phyloP scores from a whole-genome alignment of 805 yeast species.

The Ascoidea asiatica region DNA sequence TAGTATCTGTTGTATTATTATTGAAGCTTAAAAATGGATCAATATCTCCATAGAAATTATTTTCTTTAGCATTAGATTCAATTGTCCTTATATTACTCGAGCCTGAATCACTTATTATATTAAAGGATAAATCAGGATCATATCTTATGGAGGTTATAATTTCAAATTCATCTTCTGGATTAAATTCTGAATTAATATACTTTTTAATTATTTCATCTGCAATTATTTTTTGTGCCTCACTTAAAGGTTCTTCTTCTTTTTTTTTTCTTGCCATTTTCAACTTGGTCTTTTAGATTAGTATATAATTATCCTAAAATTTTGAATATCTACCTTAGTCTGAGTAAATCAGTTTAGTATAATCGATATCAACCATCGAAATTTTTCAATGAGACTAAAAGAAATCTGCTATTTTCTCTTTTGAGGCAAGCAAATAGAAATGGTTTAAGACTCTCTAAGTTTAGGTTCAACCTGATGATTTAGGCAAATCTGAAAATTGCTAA shows the following conservation, averaged over 20 bases:
- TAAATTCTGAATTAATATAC: slow-evolving; percentile 1
- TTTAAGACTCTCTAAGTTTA: too few relatives aligned
- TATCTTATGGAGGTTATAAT: slow-evolving; percentile 63
- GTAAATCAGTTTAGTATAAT: too few relatives aligned
- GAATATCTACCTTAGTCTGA: too few relatives aligned
- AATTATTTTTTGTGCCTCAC: neutral
- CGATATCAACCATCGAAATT: too few relatives aligned
- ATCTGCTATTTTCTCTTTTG: too few relatives aligned
- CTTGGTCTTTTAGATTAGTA: neutral
- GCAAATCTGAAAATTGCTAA: too few relatives aligned
- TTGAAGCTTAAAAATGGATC: slow-evolving; percentile 16
- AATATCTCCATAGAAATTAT: slow-evolving; percentile 5
- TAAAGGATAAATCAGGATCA: slow-evolving; percentile 40
- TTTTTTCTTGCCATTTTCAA: neutral
- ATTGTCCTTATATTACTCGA: slow-evolving; percentile 10
- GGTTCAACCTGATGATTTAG: too few relatives aligned
- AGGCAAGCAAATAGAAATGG: too few relatives aligned
- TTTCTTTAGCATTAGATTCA: too few relatives aligned
- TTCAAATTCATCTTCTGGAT: slow-evolving; percentile 26
- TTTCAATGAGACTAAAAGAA: too few relatives aligned
- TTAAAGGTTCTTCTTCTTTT: neutral
- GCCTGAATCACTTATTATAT: slow-evolving; percentile 16
- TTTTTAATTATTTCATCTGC: neutral
- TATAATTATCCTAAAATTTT: too few relatives aligned
- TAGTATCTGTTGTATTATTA: too few relatives aligned